These are phyloP conservation scores for Vachellia collinsii DNA, from an alignment of 306 rosid genomes.

Conservation along the genomic window DNA sequence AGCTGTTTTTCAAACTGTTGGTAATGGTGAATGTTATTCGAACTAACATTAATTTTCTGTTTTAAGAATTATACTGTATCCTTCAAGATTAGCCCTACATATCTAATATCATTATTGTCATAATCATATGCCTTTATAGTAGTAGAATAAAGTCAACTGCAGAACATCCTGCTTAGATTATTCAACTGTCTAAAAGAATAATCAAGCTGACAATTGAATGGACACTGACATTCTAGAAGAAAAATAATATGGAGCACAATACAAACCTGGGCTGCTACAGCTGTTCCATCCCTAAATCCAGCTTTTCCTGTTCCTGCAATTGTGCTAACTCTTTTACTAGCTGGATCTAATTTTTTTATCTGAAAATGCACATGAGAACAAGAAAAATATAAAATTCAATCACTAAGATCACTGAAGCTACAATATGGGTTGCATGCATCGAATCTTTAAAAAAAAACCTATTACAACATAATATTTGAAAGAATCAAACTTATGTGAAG, in stretches of 20 bases:
- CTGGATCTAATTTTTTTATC: constrained; percentile 88
- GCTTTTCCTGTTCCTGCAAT: constrained; percentile 92
- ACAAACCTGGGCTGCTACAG: constrained; percentile 80
- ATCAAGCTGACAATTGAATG: background rate
- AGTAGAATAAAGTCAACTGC: constrained; percentile 15
- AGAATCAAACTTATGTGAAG: background rate
- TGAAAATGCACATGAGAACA: constrained; percentile 42
- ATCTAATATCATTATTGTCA: background rate
- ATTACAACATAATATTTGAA: constrained; percentile 6
- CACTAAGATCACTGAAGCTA: constrained; percentile 24
- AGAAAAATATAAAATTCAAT: constrained; percentile 20
- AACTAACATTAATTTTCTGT: too few relatives aligned
- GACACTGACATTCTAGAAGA: constrained; percentile 19
- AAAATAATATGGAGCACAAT: constrained; percentile 10
- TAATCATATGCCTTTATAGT: background rate
- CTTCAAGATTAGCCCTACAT: too few relatives aligned
- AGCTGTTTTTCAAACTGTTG: constrained; percentile 5
- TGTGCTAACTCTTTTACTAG: constrained; percentile 76
- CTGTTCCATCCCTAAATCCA: constrained; percentile 84
- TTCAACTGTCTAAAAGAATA: background rate
- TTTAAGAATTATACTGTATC: too few relatives aligned
- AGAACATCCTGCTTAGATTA: constrained; percentile 6
- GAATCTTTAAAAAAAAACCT: constrained; percentile 25
- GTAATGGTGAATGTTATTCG: too few relatives aligned
- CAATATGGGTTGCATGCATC: constrained; percentile 20